Percentiles rank a stretch among this genome's conserved stretches.
phyloP scores from a whole-genome alignment of 73 alveolate genomes.

The Tetrahymena malaccensis region DNA sequence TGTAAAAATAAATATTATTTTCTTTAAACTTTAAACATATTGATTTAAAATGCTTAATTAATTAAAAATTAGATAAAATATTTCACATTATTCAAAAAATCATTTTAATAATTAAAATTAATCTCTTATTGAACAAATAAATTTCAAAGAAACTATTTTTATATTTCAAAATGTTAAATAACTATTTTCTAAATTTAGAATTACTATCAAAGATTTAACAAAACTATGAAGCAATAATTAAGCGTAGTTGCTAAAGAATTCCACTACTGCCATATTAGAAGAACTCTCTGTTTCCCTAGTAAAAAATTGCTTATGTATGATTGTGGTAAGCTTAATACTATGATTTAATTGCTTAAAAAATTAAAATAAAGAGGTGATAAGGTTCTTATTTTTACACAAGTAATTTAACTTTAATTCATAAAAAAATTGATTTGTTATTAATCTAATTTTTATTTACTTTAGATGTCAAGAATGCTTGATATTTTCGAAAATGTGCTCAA shows the following conservation, averaged over 20 bases:
- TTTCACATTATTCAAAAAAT: too few relatives aligned
- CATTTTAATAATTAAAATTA: too few relatives aligned
- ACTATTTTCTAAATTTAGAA: not conserved
- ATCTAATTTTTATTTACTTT: conserved; percentile 55
- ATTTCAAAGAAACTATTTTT: too few relatives aligned
- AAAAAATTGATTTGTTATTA: not conserved
- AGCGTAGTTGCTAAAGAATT: not conserved
- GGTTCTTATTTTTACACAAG: conserved; percentile 69
- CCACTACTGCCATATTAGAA: not conserved
- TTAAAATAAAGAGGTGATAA: conserved; percentile 75
- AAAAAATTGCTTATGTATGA: conserved; percentile 95
- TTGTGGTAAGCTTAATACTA: conserved; percentile 92
- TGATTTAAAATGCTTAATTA: too few relatives aligned
- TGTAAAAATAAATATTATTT: not conserved
- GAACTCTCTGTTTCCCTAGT: conserved; percentile 81
- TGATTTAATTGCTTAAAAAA: conserved; percentile 71
- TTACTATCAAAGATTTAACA: not conserved
- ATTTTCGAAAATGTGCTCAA: conserved; percentile 92
- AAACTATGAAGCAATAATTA: not conserved
- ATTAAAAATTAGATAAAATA: too few relatives aligned
- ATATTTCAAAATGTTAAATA: not conserved
- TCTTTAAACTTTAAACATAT: too few relatives aligned
- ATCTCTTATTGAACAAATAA: too few relatives aligned
- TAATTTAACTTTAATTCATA: not conserved
- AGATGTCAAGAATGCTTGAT: conserved; percentile 98